Evolutionary conservation across 2,329 filamentous ascomycete genomes (phyloP).

Genomic region (Akanthomyces dipterigenus): DNA sequence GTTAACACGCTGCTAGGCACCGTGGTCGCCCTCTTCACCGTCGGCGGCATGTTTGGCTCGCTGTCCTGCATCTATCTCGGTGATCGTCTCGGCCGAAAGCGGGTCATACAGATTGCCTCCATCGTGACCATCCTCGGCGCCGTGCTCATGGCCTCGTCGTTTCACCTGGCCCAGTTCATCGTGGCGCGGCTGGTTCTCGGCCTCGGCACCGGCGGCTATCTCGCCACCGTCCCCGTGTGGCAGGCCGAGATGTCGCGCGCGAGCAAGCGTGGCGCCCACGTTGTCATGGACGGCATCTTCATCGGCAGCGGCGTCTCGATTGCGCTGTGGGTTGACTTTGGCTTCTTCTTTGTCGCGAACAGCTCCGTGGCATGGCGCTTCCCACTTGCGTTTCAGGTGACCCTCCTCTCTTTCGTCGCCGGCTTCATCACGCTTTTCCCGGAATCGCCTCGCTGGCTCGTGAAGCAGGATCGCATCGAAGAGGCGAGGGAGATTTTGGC

Average conservation of each 20-base stretch:
- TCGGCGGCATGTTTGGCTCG: slow-evolving; percentile 52
- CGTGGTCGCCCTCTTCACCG: slow-evolving; percentile 45
- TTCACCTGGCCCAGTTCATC: slow-evolving; percentile 27
- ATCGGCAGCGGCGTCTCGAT: slow-evolving; percentile 36
- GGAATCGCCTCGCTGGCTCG: slow-evolving; percentile 31
- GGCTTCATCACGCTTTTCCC: slow-evolving; percentile 34
- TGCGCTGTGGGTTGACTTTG: slow-evolving; percentile 39
- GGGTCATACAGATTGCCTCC: slow-evolving; percentile 48
- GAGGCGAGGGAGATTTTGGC: slow-evolving; percentile 46
- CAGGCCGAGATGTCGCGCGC: slow-evolving; percentile 45
- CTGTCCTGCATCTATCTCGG: slow-evolving; percentile 37
- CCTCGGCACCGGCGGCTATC: slow-evolving; percentile 45
- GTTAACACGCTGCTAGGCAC: slow-evolving; percentile 24
- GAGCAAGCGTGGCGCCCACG: slow-evolving; percentile 39
- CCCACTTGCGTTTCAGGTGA: slow-evolving; percentile 38
- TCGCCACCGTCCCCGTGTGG: slow-evolving; percentile 48
- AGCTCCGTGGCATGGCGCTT: slow-evolving; percentile 38
- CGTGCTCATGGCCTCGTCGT: slow-evolving; percentile 46
- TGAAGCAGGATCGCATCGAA: slow-evolving; percentile 25
- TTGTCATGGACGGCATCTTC: slow-evolving; percentile 44
- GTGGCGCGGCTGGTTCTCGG: slow-evolving; percentile 45
- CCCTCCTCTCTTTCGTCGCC: slow-evolving; percentile 38
- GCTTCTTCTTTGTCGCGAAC: slow-evolving; percentile 25
- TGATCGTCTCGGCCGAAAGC: slow-evolving; percentile 51
- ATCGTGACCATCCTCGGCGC: slow-evolving; percentile 46